A percentile compares a stretch with the other conserved stretches of the same genome.
phyloP scores from a whole-genome alignment of 169 alveolate genomes.

The Toxoplasma gondii region DNA sequence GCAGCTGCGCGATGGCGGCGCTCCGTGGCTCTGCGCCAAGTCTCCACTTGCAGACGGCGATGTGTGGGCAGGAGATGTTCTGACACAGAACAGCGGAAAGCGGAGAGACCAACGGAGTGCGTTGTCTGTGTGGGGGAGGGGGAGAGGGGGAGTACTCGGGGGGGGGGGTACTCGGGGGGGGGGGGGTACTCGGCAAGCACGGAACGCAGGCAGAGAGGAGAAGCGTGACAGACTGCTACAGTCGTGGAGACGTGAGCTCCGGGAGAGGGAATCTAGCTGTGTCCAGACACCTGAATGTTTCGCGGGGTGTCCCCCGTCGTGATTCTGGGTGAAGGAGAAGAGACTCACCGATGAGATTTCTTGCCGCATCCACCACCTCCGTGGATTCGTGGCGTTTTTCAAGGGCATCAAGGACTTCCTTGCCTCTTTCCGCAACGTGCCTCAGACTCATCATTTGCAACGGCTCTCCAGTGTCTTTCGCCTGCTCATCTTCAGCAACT shows the following conservation, averaged over 20 bases:
- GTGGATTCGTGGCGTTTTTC: not conserved
- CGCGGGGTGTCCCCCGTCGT: no score
- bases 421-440: constrained; percentile 11
- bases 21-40: constrained; percentile 16
- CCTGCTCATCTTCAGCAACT: not conserved
- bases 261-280: no score
- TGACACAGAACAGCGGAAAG: not conserved
- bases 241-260: no score
- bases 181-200: no score
- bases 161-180: no score
- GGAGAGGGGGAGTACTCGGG: no score
- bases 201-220: no score
- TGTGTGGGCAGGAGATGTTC: not conserved
- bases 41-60: constrained; percentile 13
- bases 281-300: no score
- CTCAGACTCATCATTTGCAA: constrained; percentile 9
- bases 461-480: not conserved
- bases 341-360: constrained; percentile 22
- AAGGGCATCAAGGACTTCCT: constrained; percentile 14
- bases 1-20: constrained; percentile 37
- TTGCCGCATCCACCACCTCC: constrained; percentile 1
- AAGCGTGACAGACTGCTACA: no score
- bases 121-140: no score
- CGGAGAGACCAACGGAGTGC: not conserved
- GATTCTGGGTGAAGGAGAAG: not conserved